Conservation (phyloP, 306 rosid species). For the Castanea mollissima region DNA sequence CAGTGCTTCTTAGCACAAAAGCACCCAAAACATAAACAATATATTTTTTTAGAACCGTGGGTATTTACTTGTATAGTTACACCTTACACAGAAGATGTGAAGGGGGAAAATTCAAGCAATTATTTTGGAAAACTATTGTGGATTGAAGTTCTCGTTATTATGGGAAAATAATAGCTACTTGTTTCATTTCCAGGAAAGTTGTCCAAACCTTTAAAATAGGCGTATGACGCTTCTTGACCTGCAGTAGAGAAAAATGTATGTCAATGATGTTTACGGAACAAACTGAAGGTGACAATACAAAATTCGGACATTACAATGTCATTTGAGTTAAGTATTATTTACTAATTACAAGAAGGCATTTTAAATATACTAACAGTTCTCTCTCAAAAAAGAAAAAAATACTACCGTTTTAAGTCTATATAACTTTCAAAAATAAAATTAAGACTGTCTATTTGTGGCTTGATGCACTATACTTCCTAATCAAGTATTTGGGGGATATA, state of each 20-base stretch:
- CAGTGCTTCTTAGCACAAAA: too few species aligned
- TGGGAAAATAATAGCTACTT: neutral
- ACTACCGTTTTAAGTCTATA: neutral
- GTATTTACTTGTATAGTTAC: too few species aligned
- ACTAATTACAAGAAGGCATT: neutral
- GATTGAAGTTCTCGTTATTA: neutral
- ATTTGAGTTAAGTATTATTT: neutral
- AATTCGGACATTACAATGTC: neutral
- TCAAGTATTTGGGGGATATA: too few species aligned
- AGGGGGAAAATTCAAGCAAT: too few species aligned
- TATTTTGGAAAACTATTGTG: too few species aligned
- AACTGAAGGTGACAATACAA: neutral
- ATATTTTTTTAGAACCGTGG: too few species aligned
- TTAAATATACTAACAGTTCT: too few species aligned
- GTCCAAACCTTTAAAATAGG: slow-evolving; percentile 31
- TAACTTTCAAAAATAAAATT: neutral
- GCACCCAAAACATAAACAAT: too few species aligned
- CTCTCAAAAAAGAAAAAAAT: neutral
- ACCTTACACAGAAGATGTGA: too few species aligned
- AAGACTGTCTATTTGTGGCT: neutral
- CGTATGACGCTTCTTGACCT: slow-evolving; percentile 39
- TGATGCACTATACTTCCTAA: neutral
- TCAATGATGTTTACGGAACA: neutral
- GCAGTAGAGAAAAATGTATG: neutral
- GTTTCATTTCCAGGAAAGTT: neutral